Base-by-base conservation (phyloP, 176 grass and related monocot species). In the Triticum dicoccoides region DNA sequence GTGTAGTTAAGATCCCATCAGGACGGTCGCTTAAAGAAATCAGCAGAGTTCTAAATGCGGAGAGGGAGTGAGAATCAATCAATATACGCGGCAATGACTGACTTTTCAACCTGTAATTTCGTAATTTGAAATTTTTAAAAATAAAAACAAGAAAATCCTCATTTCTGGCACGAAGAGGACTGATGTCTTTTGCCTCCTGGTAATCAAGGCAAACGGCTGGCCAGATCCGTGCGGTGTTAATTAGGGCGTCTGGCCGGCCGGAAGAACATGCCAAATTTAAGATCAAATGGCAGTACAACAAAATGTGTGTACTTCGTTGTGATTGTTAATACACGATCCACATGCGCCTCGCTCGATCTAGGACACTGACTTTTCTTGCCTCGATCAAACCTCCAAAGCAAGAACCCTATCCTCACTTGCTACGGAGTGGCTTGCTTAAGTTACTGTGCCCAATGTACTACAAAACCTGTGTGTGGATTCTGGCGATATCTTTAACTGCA, bases 251-350 rank as follows among this genome's bases (percentile, higher is more conserved):
- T 39, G 62, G 39, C 4, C 58, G 62, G 39, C n/a, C 0, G 13
- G 12, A 76, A 76, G 35, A 84, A 45, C 56, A 45, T 76, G 70
- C 39, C 82, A 65, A 84, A 76, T 33, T 75, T 63, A 45, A 33
- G 5, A 12, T n/a, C 20, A 76, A 10, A 84, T 12, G 29, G 64
- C 18, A n/a, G 51, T 54, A 54, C 51, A 54, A 54, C 51, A 54
- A 54, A 6, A 54, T 54, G 14, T 7, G 51, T 18, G 51, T 54
- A 54, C 51, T 54, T 18, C 51, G 5, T 54, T 59, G 32, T 0
- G 77, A 62, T 27, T 12, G 4, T 44, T 39, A 70, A 21, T 45
- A 39, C 21, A 70, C 21, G 51, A 70, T 70, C 13, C 18, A 37
- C 68, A 70, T 70, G 68, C 32, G 25, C 25, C 25, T 25, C 25